phyloP scores from a whole-genome alignment of 2,329 filamentous ascomycete genomes.

The Trichophyton verrucosum region DNA sequence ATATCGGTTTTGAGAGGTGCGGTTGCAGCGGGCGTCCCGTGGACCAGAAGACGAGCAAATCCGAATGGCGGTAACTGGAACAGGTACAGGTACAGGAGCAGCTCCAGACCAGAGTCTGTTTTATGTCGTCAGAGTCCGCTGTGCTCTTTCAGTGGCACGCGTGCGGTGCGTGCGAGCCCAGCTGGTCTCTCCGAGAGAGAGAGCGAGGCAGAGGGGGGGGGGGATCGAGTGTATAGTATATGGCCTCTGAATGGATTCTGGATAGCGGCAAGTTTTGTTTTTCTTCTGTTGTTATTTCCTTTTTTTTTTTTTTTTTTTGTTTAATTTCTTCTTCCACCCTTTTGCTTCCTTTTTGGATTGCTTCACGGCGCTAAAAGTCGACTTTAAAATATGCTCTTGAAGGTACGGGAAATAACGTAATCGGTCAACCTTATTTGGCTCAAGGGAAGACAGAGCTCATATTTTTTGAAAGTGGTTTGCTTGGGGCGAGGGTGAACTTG shows the following conservation, averaged over 20 bases:
- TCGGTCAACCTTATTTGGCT: constrained; percentile 1
- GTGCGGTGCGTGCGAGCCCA: constrained; percentile 2
- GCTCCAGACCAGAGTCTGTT: constrained; percentile 2
- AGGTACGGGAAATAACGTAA: constrained; percentile 3
- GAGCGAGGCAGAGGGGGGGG: neutral
- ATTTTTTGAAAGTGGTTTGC: neutral
- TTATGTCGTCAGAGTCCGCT: neutral
- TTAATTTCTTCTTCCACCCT: neutral
- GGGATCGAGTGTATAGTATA: neutral
- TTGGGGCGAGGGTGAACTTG: neutral
- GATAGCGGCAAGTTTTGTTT: neutral
- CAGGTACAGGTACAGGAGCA: neutral
- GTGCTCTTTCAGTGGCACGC: constrained; percentile 1
- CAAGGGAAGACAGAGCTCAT: neutral
- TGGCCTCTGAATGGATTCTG: neutral
- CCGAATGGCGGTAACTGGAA: neutral
- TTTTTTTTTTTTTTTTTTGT: neutral
- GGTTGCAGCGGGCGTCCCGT: neutral
- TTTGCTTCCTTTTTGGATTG: neutral
- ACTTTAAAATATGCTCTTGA: constrained; percentile 3
- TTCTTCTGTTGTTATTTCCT: neutral
- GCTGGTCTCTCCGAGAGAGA: neutral
- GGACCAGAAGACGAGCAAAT: neutral
- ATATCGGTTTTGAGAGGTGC: neutral
- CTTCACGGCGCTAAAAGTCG: neutral